Conservation (phyloP, 345 rosid species). For the Corymbia maculata region DNA sequence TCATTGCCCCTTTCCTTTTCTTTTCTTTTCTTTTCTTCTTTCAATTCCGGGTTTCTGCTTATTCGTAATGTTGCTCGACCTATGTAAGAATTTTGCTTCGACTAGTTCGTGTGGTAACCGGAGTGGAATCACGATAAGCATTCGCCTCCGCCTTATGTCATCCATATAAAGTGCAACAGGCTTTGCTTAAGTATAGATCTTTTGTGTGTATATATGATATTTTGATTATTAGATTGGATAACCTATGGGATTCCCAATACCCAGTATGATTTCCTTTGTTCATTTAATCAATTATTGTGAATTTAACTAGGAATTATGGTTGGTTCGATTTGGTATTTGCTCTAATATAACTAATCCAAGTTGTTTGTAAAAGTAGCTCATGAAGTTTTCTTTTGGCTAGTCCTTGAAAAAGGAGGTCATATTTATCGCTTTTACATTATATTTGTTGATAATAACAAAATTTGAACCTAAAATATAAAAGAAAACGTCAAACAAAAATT, state of each 20-base stretch:
- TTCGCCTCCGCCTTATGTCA: not conserved
- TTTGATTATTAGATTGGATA: not conserved
- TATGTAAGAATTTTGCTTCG: not conserved
- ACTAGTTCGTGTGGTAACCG: not conserved
- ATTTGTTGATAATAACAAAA: not conserved
- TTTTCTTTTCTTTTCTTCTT: not conserved
- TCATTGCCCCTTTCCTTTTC: not conserved
- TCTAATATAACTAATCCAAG: not conserved
- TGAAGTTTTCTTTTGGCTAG: not conserved
- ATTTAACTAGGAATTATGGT: not conserved
- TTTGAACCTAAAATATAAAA: not conserved
- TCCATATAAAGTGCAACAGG: not conserved
- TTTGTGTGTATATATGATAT: not conserved
- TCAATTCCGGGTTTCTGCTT: not conserved
- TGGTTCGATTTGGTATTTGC: not conserved
- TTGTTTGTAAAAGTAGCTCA: not conserved
- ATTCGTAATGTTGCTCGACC: not conserved
- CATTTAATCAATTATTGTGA: not conserved
- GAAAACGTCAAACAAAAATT: not conserved
- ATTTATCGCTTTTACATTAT: not conserved
- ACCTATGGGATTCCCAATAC: not conserved
- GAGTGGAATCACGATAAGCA: not conserved
- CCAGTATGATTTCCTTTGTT: not conserved
- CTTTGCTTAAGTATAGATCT: not conserved
- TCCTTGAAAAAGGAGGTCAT: not conserved